These are phyloP conservation scores for Triticum monococcum DNA, from an alignment of 176 grass and related monocot species.

Conservation along the genomic window DNA sequence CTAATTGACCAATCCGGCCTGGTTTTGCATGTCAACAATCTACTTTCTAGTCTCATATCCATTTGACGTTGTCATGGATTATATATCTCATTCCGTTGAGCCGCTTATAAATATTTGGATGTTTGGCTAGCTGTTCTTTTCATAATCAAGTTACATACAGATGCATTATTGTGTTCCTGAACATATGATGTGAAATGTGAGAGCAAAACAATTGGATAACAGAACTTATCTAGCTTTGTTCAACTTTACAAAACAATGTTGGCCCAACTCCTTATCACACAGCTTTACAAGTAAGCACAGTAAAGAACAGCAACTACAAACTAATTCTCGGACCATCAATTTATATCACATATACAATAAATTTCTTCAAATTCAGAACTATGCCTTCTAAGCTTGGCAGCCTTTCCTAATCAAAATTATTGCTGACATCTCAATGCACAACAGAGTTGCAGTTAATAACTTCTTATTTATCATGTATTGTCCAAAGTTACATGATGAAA, in stretches of 20 bases:
- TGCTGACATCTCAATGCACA: background rate
- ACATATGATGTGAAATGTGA: background rate
- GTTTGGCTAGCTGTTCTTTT: background rate
- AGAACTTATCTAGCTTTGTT: background rate
- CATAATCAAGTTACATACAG: background rate
- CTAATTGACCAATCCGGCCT: background rate
- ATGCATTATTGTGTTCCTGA: background rate
- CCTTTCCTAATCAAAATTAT: background rate
- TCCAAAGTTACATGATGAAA: background rate
- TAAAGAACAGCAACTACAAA: background rate
- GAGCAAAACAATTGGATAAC: background rate
- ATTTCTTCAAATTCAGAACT: too few relatives aligned
- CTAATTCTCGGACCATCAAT: background rate
- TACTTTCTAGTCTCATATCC: background rate
- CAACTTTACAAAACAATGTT: background rate
- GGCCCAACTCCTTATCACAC: background rate
- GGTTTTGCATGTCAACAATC: background rate
- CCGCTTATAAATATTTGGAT: background rate
- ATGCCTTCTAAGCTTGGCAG: background rate
- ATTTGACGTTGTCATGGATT: background rate
- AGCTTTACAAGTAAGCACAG: background rate
- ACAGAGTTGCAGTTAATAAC: background rate
- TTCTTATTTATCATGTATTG: background rate
- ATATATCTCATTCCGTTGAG: background rate
- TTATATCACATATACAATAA: background rate